Evolutionary conservation across 192 early-diverging fungal species (phyloP), one percentile per base, ranked within the genome.

Genomic region (Coemansia sp.): DNA sequence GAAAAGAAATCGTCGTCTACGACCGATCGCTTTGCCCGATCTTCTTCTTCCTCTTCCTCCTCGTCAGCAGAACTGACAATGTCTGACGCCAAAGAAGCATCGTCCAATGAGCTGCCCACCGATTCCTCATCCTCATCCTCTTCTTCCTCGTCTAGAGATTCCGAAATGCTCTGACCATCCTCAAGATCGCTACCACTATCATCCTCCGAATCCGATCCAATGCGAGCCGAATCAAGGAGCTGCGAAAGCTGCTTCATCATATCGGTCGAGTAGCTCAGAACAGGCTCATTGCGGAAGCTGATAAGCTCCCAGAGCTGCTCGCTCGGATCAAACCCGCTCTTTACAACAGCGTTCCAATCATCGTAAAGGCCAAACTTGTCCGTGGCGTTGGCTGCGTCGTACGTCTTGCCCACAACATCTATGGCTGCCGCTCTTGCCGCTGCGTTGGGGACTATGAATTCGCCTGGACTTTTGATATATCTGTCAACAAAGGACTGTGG

Each of bases 261-360:
- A 44, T 75, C 71, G 8, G 76, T 79, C 20, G 88, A 64, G 67
- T 87, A 88, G 30, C 84, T 79, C 20, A 92, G 71, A 60, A 95
- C 87, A 0, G 91, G 91, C 57, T 85, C 83, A 67, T 96, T 96
- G 57, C 90, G 89, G 67, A 94, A 77, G 58, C 87, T 86, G 47
- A 98, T 83, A 69, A 96, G 91, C 74, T 94, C 92, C 96, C 96
- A 98, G 47, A 98, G 87, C 83, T 96, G 94, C 58, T 90, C 86
- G 48, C 86, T 63, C 14, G 61, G 42, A 53, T 75, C 74, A 47
- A 81, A 81, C 17, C 79, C 79, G 34, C 72, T 81, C 14, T 57
- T 60, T 0, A 55, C 20, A 1, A 74, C 72, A 2, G 71, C 53
- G 31, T 44, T 62, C 77, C 71, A 74, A 55, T 69, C 67, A 40